These are phyloP conservation scores for Pseudopithomyces chartarum DNA, from an alignment of 2,329 filamentous ascomycete genomes.

Conservation along the genomic window DNA sequence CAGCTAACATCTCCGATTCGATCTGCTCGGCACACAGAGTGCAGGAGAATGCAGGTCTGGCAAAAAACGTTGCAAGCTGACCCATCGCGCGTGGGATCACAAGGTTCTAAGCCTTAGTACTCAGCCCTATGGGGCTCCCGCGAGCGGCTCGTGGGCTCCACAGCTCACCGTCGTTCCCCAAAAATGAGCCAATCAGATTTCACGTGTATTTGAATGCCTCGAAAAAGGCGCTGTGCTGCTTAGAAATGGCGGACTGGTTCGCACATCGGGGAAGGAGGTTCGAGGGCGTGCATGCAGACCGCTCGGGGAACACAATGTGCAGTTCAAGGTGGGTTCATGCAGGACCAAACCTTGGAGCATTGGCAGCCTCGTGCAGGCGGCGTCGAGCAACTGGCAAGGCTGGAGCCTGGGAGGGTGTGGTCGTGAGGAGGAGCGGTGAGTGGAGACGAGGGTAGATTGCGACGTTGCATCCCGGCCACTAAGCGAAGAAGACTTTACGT, in stretches of 20 bases:
- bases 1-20: slow-evolving; percentile 21
- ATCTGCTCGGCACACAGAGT: slow-evolving; percentile 11
- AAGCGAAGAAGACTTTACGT: not conserved
- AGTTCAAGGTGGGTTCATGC: not conserved
- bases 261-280: not conserved
- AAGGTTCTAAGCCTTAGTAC: slow-evolving; percentile 19
- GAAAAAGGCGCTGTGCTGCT: slow-evolving; percentile 9
- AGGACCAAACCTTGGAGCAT: not conserved
- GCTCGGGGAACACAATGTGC: slow-evolving; percentile 2
- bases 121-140: slow-evolving; percentile 31
- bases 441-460: slow-evolving; percentile 1
- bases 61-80: slow-evolving; percentile 14
- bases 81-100: slow-evolving; percentile 5
- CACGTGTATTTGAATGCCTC: not conserved
- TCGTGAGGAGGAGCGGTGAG: slow-evolving; percentile 7
- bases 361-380: not conserved
- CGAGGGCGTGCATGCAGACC: slow-evolving; percentile 2
- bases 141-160: slow-evolving; percentile 13
- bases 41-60: not conserved
- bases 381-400: not conserved
- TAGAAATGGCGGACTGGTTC: not conserved
- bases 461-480: slow-evolving; percentile 5
- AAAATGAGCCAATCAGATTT: slow-evolving; percentile 17
- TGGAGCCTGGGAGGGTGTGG: slow-evolving; percentile 2
- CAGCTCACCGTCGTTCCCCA: slow-evolving; percentile 33